Conservation (phyloP, 148 eudicot species). For the Vaccinium myrtillus region DNA sequence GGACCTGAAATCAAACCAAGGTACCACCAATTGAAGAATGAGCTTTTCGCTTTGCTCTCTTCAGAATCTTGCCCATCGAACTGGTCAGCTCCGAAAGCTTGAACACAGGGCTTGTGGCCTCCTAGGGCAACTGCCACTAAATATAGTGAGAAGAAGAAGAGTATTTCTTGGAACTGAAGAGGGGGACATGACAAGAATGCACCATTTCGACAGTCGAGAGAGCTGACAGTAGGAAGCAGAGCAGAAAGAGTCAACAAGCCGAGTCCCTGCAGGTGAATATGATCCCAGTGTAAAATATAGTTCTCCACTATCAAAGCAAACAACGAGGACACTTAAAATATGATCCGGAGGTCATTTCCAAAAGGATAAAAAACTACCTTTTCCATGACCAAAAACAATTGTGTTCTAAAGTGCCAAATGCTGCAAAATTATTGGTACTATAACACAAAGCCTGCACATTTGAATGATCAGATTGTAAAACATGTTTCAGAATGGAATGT, state of each 20-base stretch:
- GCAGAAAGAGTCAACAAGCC: slow-evolving; percentile 58
- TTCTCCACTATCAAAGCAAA: not conserved
- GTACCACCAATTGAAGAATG: slow-evolving; percentile 87
- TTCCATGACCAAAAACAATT: not conserved
- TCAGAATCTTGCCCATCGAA: slow-evolving; percentile 57
- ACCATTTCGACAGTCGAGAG: slow-evolving; percentile 20
- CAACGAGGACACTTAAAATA: not conserved
- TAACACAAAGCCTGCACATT: not conserved
- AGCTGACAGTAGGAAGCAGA: slow-evolving; percentile 27
- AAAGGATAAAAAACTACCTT: not conserved
- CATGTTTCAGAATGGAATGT: not conserved
- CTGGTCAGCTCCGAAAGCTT: slow-evolving; percentile 83
- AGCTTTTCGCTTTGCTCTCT: slow-evolving; percentile 68
- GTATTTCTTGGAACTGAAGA: slow-evolving; percentile 30
- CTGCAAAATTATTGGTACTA: not conserved
- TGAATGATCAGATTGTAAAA: not conserved
- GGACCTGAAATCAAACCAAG: slow-evolving; percentile 42
- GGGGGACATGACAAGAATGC: slow-evolving; percentile 22
- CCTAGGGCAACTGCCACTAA: slow-evolving; percentile 63
- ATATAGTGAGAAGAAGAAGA: slow-evolving; percentile 61
- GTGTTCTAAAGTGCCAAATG: not conserved
- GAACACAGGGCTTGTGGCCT: slow-evolving; percentile 78
- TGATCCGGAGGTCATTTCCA: not conserved
- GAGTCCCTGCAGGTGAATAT: slow-evolving; percentile 43
- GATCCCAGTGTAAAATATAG: not conserved